Evolutionary conservation across 2,329 filamentous ascomycete genomes (phyloP).

Genomic region (Orbilia blumenaviensis): DNA sequence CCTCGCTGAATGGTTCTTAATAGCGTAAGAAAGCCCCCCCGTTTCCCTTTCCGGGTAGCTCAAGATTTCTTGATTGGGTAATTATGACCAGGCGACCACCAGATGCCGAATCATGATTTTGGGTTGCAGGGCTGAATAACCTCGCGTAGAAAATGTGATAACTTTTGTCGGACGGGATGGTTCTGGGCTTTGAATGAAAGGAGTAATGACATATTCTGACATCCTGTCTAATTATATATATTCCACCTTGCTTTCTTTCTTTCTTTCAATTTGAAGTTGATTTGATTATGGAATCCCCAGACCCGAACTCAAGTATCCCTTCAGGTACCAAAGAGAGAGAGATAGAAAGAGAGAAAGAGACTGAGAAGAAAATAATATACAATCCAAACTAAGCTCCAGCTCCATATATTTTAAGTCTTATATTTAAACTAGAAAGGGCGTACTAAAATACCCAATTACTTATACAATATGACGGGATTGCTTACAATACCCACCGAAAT

Average conservation of each 20-base stretch:
- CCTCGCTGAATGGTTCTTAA: slow-evolving; percentile 4
- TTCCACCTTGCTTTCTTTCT: not conserved
- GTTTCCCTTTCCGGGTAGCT: slow-evolving; percentile 17
- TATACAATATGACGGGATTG: slow-evolving; percentile 19
- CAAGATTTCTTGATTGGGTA: slow-evolving; percentile 44
- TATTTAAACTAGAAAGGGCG: too few species aligned
- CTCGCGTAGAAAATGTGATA: slow-evolving; percentile 7
- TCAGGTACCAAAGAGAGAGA: not conserved
- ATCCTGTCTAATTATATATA: slow-evolving; percentile 1
- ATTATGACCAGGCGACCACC: slow-evolving; percentile 40
- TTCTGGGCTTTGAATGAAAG: not conserved
- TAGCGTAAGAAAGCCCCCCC: slow-evolving; percentile 40
- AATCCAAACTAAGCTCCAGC: too few species aligned
- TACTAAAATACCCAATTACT: not conserved
- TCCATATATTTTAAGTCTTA: too few species aligned
- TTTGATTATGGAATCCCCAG: not conserved
- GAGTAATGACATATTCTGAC: not conserved
- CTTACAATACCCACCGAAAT: slow-evolving; percentile 36
- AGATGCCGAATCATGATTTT: slow-evolving; percentile 46
- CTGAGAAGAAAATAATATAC: too few species aligned
- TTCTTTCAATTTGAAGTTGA: not conserved
- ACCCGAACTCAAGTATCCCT: not conserved
- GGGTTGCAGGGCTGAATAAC: slow-evolving; percentile 7
- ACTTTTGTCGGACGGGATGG: not conserved
- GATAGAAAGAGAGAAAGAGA: too few species aligned